Evolutionary conservation across 2,329 filamentous ascomycete genomes (phyloP), one percentile per base, ranked within the genome.

Genomic region (Talaromyces sp.): DNA sequence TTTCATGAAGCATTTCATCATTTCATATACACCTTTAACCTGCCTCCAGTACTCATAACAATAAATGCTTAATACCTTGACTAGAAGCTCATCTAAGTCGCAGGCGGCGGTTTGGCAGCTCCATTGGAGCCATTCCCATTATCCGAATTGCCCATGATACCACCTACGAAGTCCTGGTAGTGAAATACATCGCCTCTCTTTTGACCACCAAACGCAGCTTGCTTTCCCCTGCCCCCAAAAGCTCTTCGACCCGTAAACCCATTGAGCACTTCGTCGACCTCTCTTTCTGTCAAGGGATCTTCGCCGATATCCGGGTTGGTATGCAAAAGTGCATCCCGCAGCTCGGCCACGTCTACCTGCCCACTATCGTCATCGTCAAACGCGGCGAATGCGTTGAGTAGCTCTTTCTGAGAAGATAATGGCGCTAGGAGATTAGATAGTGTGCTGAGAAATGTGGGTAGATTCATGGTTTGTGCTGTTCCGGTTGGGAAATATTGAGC

Each of bases 291-390:
- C 66, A 96, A 76, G 0, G 83, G 76, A 42, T 80, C 80, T 73
- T 82, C 82, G 42, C 90, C 91, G 0, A 85, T 82, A 68, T 96
- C 92, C 0, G 92, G 91, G 0, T 87, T 86, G 0, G 92, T 96
- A 67, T 92, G 85, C 44, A 97, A 77, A 50, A 99, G 76, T 0
- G 93, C 92, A 68, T 95, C 91, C 52, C 90, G 86, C 66, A 99
- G 78, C 75, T 96, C 92, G 0, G 80, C 84, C 21, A 96, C 79
- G 72, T 98, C 92, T 42, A 98, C 87, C 76, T 97, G 92, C 2
- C 95, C 95, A 70, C 90, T 95, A 73, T 99, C 95, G 66, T 96
- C 92, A 66, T 96, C 91, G 72, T 99, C 95, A 73, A 98, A 98
- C 0, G 95, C 95, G 1, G 92, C 92, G 68, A 99, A 93, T 0